Evolutionary conservation across 345 rosid genomes (phyloP).

Genomic region (Dipteronia dyeriana): DNA sequence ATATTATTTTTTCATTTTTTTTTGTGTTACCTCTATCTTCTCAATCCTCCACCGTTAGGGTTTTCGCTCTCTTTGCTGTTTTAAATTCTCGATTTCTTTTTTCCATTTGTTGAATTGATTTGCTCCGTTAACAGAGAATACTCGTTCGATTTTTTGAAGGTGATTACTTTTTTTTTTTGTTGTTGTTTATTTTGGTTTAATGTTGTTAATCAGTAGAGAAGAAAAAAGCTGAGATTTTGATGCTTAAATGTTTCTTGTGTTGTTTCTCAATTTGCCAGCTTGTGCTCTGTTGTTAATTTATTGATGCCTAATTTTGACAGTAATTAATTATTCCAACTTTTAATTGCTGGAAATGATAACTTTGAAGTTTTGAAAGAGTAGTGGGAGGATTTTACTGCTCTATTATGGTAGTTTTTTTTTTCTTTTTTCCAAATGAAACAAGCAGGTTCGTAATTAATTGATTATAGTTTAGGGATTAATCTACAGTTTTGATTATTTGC

Average conservation of each 20-base stretch:
- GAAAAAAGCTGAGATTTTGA: slow-evolving; percentile 9
- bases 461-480: not conserved
- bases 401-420: not conserved
- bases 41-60: not conserved
- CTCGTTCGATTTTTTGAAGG: not conserved
- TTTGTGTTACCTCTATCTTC: too few species aligned
- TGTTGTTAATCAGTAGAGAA: not conserved
- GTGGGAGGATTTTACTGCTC: not conserved
- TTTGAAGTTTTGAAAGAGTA: not conserved
- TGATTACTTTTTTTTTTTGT: not conserved
- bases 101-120: too few species aligned
- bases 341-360: not conserved
- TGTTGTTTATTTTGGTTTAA: not conserved
- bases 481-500: not conserved
- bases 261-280: too few species aligned
- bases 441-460: not conserved
- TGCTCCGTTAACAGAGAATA: not conserved
- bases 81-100: not conserved
- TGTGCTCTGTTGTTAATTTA: too few species aligned
- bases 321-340: not conserved
- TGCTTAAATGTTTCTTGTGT: not conserved
- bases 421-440: not conserved
- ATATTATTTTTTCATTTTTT: too few species aligned
- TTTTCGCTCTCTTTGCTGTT: not conserved
- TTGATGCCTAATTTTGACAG: not conserved